These are phyloP conservation scores for Paracoccidioides brasiliensis DNA, from an alignment of 2,329 filamentous ascomycete genomes.

Conservation along the genomic window DNA sequence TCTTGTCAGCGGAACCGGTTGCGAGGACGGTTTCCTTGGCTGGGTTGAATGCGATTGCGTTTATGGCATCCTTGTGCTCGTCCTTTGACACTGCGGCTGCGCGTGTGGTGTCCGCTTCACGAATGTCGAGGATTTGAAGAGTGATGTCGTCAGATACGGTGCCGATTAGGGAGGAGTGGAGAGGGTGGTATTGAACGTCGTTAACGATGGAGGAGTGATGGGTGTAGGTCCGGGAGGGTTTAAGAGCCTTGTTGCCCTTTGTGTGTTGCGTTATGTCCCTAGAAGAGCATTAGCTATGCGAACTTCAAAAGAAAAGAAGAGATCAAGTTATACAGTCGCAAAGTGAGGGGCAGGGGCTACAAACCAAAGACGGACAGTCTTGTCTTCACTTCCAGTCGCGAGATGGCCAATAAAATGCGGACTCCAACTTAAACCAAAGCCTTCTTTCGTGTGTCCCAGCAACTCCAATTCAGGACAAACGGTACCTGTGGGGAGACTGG, in stretches of 20 bases:
- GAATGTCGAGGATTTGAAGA: slow-evolving; percentile 81
- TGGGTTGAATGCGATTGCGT: slow-evolving; percentile 90
- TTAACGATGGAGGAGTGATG: slow-evolving; percentile 89
- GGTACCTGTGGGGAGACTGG: slow-evolving; percentile 57
- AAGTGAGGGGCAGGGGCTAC: slow-evolving; percentile 13
- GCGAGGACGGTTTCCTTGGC: slow-evolving; percentile 80
- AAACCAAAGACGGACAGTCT: slow-evolving; percentile 81
- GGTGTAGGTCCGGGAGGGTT: slow-evolving; percentile 62
- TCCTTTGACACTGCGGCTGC: slow-evolving; percentile 56
- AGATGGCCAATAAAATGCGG: slow-evolving; percentile 70
- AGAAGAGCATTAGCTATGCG: slow-evolving; percentile 4
- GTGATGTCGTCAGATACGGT: slow-evolving; percentile 92
- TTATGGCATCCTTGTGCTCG: slow-evolving; percentile 85
- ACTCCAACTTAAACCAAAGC: slow-evolving; percentile 88
- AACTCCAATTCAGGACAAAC: slow-evolving; percentile 75
- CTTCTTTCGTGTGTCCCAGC: slow-evolving; percentile 72
- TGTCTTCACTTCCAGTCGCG: slow-evolving; percentile 82
- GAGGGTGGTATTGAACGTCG: slow-evolving; percentile 89
- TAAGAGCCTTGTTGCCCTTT: slow-evolving; percentile 55
- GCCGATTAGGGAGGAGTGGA: slow-evolving; percentile 72
- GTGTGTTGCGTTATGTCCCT: slow-evolving; percentile 72
- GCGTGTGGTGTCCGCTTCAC: slow-evolving; percentile 50
- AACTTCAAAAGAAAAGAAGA: neutral
- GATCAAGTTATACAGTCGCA: neutral
- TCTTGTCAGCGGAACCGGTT: slow-evolving; percentile 90